Percentiles rank a stretch among this genome's conserved stretches.
phyloP scores from a whole-genome alignment of 1,284 basidiomycete species.

The Ustilago curta region DNA sequence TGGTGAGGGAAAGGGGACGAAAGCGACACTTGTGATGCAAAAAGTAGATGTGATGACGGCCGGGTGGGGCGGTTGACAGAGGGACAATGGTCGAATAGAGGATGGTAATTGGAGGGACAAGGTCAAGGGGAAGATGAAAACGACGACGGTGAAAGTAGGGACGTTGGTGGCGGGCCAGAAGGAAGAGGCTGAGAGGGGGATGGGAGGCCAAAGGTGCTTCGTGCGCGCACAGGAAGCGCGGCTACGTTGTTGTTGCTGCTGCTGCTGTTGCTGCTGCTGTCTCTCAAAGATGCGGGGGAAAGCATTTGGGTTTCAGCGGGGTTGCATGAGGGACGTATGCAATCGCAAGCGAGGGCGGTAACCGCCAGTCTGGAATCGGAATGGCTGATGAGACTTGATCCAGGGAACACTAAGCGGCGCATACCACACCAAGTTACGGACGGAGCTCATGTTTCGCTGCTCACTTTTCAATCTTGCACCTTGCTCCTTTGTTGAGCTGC shows the following conservation, averaged over 20 bases:
- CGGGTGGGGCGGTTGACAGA: neutral
- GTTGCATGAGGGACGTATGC: neutral
- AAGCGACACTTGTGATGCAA: neutral
- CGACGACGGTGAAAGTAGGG: too few relatives aligned
- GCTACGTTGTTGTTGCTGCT: too few relatives aligned
- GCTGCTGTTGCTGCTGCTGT: neutral
- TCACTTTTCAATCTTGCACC: too few relatives aligned
- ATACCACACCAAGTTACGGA: too few relatives aligned
- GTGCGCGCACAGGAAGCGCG: conserved; percentile 2
- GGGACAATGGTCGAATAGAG: too few relatives aligned
- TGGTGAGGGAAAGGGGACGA: too few relatives aligned
- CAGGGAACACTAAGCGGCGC: neutral
- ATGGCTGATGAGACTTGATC: neutral
- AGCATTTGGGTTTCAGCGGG: neutral
- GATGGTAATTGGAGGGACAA: too few relatives aligned
- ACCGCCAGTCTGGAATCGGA: neutral
- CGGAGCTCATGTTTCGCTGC: too few relatives aligned
- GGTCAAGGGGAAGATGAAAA: too few relatives aligned
- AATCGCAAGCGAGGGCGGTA: conserved; percentile 6
- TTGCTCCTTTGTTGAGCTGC: too few relatives aligned
- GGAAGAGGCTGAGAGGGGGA: neutral
- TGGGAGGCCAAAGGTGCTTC: conserved; percentile 1
- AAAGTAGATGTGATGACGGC: neutral
- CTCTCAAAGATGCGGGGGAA: conserved; percentile 7
- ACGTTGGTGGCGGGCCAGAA: neutral